phyloP scores from a whole-genome alignment of 2,329 filamentous ascomycete genomes.

The Cladosporium halotolerans region DNA sequence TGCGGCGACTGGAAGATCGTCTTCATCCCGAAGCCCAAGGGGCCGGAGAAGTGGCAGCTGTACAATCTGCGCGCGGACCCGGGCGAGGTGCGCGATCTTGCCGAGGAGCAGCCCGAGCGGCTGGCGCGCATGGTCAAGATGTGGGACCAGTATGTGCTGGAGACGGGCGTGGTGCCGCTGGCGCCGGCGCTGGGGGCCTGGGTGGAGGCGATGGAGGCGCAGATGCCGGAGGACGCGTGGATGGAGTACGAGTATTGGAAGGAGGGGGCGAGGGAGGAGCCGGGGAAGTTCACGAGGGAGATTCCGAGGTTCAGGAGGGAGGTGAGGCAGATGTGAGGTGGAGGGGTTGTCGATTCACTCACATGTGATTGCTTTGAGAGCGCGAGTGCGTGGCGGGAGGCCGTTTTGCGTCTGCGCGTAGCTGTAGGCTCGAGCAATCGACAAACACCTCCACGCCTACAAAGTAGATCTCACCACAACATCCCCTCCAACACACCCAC shows the following conservation, averaged over 20 bases:
- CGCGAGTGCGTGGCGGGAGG: not conserved
- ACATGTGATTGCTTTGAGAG: not conserved
- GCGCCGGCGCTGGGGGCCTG: slow-evolving; percentile 53
- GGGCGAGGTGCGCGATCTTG: slow-evolving; percentile 40
- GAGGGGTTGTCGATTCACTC: not conserved
- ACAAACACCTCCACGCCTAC: not conserved
- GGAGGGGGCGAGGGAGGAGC: slow-evolving; percentile 40
- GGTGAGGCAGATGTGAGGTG: slow-evolving; percentile 19
- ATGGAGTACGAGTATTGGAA: slow-evolving; percentile 63
- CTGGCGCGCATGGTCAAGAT: slow-evolving; percentile 45
- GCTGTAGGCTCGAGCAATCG: not conserved
- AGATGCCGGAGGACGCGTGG: slow-evolving; percentile 61
- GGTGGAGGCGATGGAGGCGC: slow-evolving; percentile 55
- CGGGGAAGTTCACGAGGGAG: slow-evolving; percentile 30
- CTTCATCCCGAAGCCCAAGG: slow-evolving; percentile 47
- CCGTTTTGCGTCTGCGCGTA: not conserved
- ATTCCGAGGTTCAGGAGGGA: slow-evolving; percentile 27
- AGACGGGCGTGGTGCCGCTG: slow-evolving; percentile 55
- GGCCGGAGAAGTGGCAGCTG: slow-evolving; percentile 52
- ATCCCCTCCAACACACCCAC: not conserved
- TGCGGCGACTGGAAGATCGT: slow-evolving; percentile 54
- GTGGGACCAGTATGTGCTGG: slow-evolving; percentile 54
- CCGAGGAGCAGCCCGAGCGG: slow-evolving; percentile 35
- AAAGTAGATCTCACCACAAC: not conserved
- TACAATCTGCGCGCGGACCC: slow-evolving; percentile 49